phyloP scores from a whole-genome alignment of 345 rosid species.

The Reutealis trisperma region DNA sequence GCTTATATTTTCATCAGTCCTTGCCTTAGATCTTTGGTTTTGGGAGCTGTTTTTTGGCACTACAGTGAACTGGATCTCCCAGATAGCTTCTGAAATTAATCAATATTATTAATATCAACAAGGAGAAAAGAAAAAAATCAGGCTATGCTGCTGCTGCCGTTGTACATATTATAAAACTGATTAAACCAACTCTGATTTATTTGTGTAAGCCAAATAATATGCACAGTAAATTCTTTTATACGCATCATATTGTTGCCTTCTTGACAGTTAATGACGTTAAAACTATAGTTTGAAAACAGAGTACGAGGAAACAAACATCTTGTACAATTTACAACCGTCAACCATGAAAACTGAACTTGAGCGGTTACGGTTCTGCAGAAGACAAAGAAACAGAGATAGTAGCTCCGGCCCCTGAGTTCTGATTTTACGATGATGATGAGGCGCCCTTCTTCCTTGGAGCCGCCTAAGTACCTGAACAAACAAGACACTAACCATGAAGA shows the following conservation, averaged over 20 bases:
- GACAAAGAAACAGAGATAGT: not conserved
- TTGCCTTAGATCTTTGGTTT: conserved; percentile 83
- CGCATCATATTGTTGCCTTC: not conserved
- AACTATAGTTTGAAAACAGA: too few relatives aligned
- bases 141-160: not conserved
- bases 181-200: not conserved
- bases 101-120: conserved; percentile 17
- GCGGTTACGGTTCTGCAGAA: too few relatives aligned
- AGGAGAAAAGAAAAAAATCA: not conserved
- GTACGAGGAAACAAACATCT: too few relatives aligned
- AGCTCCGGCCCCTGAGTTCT: too few relatives aligned
- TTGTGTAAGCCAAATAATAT: not conserved
- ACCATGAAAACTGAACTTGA: not conserved
- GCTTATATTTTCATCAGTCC: conserved; percentile 68
- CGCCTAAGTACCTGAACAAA: not conserved
- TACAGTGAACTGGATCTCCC: conserved; percentile 57
- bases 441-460: conserved; percentile 18
- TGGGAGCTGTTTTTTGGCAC: conserved; percentile 80
- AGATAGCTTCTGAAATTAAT: conserved; percentile 41
- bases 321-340: not conserved
- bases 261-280: not conserved
- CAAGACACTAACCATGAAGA: not conserved
- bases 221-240: not conserved
- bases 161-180: conserved; percentile 2
- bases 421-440: not conserved